A percentile compares a stretch with the other conserved stretches of the same genome.
These are phyloP conservation scores for Tillandsia leiboldiana DNA, from an alignment of 176 grass and related monocot genomes.

Conservation along the genomic window DNA sequence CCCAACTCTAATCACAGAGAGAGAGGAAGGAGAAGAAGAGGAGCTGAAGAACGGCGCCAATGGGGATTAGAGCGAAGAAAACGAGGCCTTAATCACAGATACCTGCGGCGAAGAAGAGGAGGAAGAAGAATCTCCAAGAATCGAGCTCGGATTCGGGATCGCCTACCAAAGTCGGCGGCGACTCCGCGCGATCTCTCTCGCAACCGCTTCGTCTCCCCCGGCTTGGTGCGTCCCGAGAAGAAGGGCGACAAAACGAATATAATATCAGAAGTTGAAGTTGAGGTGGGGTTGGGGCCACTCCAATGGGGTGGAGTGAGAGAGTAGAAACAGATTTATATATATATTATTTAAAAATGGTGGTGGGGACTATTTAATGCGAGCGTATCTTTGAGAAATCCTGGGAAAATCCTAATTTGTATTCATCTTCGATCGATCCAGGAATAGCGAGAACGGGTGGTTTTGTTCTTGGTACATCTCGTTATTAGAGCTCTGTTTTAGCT, in stretches of 20 bases:
- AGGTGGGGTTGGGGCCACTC: neutral
- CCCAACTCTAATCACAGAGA: no score
- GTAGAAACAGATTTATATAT: neutral
- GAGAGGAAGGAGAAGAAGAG: neutral
- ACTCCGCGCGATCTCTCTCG: neutral
- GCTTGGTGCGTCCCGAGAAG: neutral
- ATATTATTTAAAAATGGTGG: neutral
- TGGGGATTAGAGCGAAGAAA: neutral
- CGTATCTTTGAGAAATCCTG: slow-evolving; percentile 16
- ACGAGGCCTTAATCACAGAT: neutral
- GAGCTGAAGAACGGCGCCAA: neutral
- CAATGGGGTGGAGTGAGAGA: neutral
- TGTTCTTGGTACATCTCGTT: neutral
- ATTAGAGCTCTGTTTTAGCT: neutral
- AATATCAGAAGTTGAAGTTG: neutral
- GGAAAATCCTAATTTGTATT: slow-evolving; percentile 17
- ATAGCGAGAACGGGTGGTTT: neutral
- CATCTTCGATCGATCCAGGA: neutral
- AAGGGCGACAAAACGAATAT: neutral
- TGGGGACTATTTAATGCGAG: slow-evolving; percentile 14
- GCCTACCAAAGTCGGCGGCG: neutral
- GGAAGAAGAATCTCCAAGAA: neutral
- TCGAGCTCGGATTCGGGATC: neutral
- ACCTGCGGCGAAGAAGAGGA: no score
- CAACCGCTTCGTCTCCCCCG: neutral